phyloP scores from a whole-genome alignment of 2,329 filamentous ascomycete genomes.

The Ampelomyces quisqualis region DNA sequence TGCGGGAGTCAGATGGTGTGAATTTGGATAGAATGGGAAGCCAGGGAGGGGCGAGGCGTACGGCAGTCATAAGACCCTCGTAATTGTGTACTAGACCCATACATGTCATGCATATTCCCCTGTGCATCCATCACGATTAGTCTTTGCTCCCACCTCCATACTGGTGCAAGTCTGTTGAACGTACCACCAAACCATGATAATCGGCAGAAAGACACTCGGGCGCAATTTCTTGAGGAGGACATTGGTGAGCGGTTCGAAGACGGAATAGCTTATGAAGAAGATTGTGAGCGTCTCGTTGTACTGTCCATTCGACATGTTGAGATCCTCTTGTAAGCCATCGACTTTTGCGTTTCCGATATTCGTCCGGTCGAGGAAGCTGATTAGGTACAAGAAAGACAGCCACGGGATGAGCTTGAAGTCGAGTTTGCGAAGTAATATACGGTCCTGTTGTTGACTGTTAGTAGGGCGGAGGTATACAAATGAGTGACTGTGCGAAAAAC shows the following conservation, averaged over 20 bases:
- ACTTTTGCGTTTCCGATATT: slow-evolving; percentile 75
- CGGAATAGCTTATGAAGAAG: slow-evolving; percentile 82
- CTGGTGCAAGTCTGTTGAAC: too few species aligned
- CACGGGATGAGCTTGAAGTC: slow-evolving; percentile 64
- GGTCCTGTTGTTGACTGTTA: slow-evolving; percentile 51
- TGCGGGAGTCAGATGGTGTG: slow-evolving; percentile 7
- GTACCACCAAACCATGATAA: slow-evolving; percentile 70
- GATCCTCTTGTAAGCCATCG: slow-evolving; percentile 58
- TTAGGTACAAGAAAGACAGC: slow-evolving; percentile 70
- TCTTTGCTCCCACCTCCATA: too few species aligned
- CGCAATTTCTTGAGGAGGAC: slow-evolving; percentile 73
- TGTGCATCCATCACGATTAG: too few species aligned
- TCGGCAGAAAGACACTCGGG: slow-evolving; percentile 76
- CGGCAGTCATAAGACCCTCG: slow-evolving; percentile 64
- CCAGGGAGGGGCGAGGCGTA: too few species aligned
- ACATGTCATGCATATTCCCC: slow-evolving; percentile 68
- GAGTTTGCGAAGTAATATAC: slow-evolving; percentile 62
- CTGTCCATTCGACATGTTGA: slow-evolving; percentile 62
- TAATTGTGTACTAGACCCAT: slow-evolving; percentile 67
- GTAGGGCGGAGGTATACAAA: background rate
- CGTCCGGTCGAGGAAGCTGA: slow-evolving; percentile 69
- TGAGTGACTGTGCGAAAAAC: slow-evolving; percentile 29
- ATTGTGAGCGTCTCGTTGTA: slow-evolving; percentile 78
- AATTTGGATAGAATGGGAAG: too few species aligned
- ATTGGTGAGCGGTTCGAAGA: slow-evolving; percentile 78